These are phyloP conservation scores for Pseudocercospora fijiensis DNA, from an alignment of 2,329 filamentous ascomycete species.

Conservation along the genomic window DNA sequence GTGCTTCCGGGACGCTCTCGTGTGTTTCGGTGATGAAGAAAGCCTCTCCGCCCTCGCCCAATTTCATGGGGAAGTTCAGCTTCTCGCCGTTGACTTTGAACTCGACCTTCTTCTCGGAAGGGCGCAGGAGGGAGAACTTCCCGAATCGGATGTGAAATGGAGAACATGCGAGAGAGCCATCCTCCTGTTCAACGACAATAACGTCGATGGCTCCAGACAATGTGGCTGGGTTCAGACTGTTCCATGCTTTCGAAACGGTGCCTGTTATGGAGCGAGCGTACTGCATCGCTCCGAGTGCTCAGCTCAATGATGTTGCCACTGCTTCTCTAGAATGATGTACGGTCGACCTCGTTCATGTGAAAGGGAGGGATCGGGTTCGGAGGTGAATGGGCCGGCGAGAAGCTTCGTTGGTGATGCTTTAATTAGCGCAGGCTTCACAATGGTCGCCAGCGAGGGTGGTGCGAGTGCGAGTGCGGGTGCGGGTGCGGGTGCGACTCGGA, in stretches of 20 bases:
- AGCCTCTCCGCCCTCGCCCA: constrained; percentile 94
- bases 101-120: constrained; percentile 98
- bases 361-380: not conserved
- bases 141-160: constrained; percentile 98
- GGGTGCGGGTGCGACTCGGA: constrained; percentile 1
- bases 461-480: too few relatives aligned
- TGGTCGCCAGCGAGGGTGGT: not conserved
- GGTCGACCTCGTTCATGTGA: not conserved
- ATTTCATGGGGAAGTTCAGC: constrained; percentile 95
- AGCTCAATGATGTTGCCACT: not conserved
- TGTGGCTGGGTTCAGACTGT: constrained; percentile 97
- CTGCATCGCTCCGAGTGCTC: constrained; percentile 64
- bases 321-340: not conserved
- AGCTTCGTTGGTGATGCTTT: not conserved
- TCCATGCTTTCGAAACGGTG: constrained; percentile 97
- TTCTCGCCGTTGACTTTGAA: constrained; percentile 91
- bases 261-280: constrained; percentile 95
- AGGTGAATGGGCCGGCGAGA: not conserved
- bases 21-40: constrained; percentile 98
- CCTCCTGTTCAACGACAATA: constrained; percentile 94
- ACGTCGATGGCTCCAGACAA: constrained; percentile 98
- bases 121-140: constrained; percentile 93
- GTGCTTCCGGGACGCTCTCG: constrained; percentile 82
- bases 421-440: not conserved
- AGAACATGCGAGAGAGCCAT: constrained; percentile 83